These are phyloP conservation scores for Guyanaporus albipodus DNA, from an alignment of 768 basidiomycete species.

Conservation along the genomic window DNA sequence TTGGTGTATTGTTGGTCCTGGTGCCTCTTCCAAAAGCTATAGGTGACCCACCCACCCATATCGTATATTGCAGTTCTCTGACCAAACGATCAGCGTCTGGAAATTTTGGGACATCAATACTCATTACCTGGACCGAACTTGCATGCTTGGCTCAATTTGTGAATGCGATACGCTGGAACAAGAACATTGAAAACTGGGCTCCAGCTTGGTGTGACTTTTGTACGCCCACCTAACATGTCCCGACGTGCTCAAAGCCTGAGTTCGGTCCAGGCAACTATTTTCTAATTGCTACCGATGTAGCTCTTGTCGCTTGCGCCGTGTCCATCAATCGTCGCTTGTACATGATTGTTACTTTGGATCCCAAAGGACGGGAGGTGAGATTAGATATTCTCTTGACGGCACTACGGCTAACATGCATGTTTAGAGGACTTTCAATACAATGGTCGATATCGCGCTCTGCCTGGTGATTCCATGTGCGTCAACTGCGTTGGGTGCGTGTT, in stretches of 20 bases:
- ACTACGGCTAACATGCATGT: not conserved
- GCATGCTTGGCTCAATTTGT: constrained; percentile 26
- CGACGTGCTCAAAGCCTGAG: not conserved
- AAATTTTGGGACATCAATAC: constrained; percentile 32
- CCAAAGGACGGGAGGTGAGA: constrained; percentile 8
- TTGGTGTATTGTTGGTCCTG: constrained; percentile 37
- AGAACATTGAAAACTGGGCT: constrained; percentile 25
- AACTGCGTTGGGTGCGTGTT: constrained; percentile 29
- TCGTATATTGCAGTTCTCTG: not conserved
- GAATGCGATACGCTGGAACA: constrained; percentile 39
- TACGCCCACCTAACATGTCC: constrained; percentile 23
- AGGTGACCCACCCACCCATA: constrained; percentile 32
- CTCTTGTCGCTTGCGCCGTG: constrained; percentile 37
- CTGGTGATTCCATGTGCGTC: constrained; percentile 33
- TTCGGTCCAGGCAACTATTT: constrained; percentile 27
- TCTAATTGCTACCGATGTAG: constrained; percentile 32
- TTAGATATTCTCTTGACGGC: not conserved
- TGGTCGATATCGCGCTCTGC: constrained; percentile 27
- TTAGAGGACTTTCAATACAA: constrained; percentile 23
- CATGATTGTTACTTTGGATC: constrained; percentile 35
- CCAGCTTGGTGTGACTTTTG: constrained; percentile 58
- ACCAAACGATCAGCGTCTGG: constrained; percentile 12
- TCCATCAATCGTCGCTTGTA: constrained; percentile 50
- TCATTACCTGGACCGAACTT: constrained; percentile 33
- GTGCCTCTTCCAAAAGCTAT: constrained; percentile 54